Percentiles rank a stretch among this genome's conserved stretches.
Conservation (phyloP, 2,329 filamentous ascomycete genomes). For the Stagonosporopsis tanaceti region DNA sequence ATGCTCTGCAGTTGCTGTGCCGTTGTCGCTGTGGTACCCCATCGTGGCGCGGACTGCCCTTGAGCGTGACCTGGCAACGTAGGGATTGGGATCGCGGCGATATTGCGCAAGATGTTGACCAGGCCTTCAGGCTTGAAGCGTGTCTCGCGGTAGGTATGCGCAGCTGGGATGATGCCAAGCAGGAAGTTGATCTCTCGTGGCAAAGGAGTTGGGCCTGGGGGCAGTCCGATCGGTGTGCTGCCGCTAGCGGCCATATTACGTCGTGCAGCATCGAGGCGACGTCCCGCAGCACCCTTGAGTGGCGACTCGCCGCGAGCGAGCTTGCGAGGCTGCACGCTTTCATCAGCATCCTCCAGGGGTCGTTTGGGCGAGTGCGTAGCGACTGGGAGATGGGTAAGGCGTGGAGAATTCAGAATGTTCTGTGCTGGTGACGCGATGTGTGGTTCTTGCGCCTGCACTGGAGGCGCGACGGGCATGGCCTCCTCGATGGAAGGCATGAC, state of each 20-base stretch:
- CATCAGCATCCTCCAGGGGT: constrained; percentile 67
- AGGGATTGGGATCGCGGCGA: constrained; percentile 30
- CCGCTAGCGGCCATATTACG: constrained; percentile 50
- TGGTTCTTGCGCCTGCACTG: constrained; percentile 30
- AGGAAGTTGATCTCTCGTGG: constrained; percentile 67
- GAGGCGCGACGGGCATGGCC: constrained; percentile 26
- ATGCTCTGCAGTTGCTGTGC: constrained; percentile 43
- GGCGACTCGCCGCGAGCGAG: constrained; percentile 89
- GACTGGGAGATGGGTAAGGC: constrained; percentile 32
- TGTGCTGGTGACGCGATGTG: constrained; percentile 38
- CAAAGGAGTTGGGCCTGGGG: constrained; percentile 66
- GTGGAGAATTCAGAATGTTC: constrained; percentile 40
- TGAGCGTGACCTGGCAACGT: constrained; percentile 15
- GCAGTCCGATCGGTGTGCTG: constrained; percentile 36
- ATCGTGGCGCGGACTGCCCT: constrained; percentile 28
- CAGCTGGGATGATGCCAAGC: constrained; percentile 76
- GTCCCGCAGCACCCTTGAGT: constrained; percentile 86
- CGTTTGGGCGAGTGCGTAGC: constrained; percentile 57
- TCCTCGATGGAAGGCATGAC: constrained; percentile 44
- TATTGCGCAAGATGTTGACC: constrained; percentile 73
- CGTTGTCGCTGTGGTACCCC: constrained; percentile 36
- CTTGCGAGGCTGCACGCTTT: constrained; percentile 82
- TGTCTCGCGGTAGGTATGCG: constrained; percentile 74
- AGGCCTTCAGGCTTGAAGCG: constrained; percentile 75
- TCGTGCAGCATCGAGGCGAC: constrained; percentile 80